These are phyloP conservation scores for Annona cherimola DNA, from an alignment of 164 flowering plant species.

Conservation along the genomic window DNA sequence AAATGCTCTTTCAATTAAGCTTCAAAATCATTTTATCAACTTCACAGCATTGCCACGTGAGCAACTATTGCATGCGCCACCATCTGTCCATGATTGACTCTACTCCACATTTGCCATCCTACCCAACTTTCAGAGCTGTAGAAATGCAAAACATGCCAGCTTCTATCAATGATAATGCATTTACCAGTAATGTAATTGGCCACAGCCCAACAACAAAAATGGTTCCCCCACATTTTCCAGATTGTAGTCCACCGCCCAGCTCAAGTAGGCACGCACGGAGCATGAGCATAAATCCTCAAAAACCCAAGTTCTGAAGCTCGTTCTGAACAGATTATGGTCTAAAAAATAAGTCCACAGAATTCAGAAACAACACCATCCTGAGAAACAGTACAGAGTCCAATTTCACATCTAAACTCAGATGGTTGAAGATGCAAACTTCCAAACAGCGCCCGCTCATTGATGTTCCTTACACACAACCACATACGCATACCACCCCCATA, in stretches of 20 bases:
- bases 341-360: not conserved
- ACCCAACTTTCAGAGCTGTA: too few relatives aligned
- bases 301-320: not conserved
- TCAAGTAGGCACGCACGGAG: not conserved
- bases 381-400: not conserved
- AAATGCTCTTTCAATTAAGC: too few relatives aligned
- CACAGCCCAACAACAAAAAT: not conserved
- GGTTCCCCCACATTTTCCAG: not conserved
- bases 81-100: too few relatives aligned
- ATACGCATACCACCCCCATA: not conserved
- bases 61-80: too few relatives aligned
- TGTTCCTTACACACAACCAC: not conserved
- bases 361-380: not conserved
- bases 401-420: not conserved
- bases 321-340: not conserved
- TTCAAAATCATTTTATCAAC: too few relatives aligned
- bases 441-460: not conserved
- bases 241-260: not conserved
- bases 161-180: too few relatives aligned
- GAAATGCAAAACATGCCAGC: too few relatives aligned
- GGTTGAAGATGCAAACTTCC: not conserved
- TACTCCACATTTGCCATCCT: too few relatives aligned
- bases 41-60: too few relatives aligned
- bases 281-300: not conserved
- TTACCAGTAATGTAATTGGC: too few relatives aligned